phyloP scores from a whole-genome alignment of 139 green algal species.

The Chlamydomonas schloesseri region DNA sequence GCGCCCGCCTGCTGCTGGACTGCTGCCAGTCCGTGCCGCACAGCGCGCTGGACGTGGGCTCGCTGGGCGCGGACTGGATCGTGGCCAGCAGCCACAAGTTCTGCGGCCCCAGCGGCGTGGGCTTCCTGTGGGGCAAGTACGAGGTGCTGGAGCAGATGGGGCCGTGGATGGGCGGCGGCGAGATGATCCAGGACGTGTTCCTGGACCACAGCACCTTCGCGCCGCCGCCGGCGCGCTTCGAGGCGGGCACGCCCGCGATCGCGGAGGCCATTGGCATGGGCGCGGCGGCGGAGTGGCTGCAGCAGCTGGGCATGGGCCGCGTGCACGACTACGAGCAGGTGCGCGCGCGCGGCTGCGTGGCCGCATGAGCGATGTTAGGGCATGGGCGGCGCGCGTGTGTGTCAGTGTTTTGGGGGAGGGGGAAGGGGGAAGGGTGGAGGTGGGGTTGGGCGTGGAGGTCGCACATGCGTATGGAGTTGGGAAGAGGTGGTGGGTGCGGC shows the following conservation, averaged over 20 bases:
- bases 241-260: slow-evolving; percentile 97
- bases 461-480: too few relatives aligned
- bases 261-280: slow-evolving; percentile 83
- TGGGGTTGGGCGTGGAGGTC: too few relatives aligned
- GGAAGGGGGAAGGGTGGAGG: too few relatives aligned
- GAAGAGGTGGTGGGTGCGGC: too few relatives aligned
- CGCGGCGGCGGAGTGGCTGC: slow-evolving; percentile 79
- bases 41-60: slow-evolving; percentile 92
- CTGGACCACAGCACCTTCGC: slow-evolving; percentile 95
- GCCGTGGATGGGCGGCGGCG: slow-evolving; percentile 96
- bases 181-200: slow-evolving; percentile 98
- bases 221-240: slow-evolving; percentile 91
- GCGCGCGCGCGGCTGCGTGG: background rate
- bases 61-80: slow-evolving; percentile 94
- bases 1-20: slow-evolving; percentile 93
- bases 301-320: slow-evolving; percentile 77
- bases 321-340: slow-evolving; percentile 81
- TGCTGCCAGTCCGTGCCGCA: slow-evolving; percentile 97
- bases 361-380: background rate
- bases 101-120: slow-evolving; percentile 96
- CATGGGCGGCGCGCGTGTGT: too few relatives aligned
- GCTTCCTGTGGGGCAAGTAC: slow-evolving; percentile 95
- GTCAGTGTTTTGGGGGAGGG: too few relatives aligned
- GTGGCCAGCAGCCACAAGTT: slow-evolving; percentile 98
- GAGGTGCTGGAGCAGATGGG: slow-evolving; percentile 93